A percentile compares a stretch with the other conserved stretches of the same genome.
Conservation (phyloP, 306 rosid species). For the Pyrus betulifolia region DNA sequence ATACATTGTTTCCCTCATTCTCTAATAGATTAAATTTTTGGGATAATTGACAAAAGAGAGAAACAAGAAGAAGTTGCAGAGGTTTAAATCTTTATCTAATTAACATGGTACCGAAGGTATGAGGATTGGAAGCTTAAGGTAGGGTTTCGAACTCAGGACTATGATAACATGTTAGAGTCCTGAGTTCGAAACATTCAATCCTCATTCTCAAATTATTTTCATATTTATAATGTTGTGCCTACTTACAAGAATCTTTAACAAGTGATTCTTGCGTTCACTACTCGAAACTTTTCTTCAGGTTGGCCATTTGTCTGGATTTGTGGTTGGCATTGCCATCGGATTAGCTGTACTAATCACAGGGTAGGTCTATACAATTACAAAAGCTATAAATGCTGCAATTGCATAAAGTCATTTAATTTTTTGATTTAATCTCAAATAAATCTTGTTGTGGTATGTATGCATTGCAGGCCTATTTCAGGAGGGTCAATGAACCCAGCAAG, state of each 20-base stretch:
- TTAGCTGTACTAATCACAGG: constrained; percentile 75
- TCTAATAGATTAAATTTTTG: background rate
- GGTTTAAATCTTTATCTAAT: background rate
- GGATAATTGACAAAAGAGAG: background rate
- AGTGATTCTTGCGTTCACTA: background rate
- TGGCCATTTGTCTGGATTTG: constrained; percentile 65
- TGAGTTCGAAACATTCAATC: background rate
- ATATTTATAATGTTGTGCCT: too few species aligned
- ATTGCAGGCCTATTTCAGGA: constrained; percentile 69
- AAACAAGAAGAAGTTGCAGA: too few species aligned
- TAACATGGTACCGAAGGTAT: background rate
- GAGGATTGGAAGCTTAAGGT: too few species aligned
- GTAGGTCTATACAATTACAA: constrained; percentile 18
- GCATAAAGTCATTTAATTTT: background rate
- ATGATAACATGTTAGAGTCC: too few species aligned
- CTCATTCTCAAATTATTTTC: background rate
- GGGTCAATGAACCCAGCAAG: constrained; percentile 94
- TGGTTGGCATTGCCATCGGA: constrained; percentile 64
- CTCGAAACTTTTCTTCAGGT: constrained; percentile 35
- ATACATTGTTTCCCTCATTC: background rate
- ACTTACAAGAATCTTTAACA: too few species aligned
- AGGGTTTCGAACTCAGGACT: too few species aligned
- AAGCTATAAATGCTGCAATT: background rate
- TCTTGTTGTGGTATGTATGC: too few species aligned
- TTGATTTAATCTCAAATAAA: too few species aligned